These are phyloP conservation scores for Corylus heterophylla DNA, from an alignment of 306 rosid species.

Conservation along the genomic window DNA sequence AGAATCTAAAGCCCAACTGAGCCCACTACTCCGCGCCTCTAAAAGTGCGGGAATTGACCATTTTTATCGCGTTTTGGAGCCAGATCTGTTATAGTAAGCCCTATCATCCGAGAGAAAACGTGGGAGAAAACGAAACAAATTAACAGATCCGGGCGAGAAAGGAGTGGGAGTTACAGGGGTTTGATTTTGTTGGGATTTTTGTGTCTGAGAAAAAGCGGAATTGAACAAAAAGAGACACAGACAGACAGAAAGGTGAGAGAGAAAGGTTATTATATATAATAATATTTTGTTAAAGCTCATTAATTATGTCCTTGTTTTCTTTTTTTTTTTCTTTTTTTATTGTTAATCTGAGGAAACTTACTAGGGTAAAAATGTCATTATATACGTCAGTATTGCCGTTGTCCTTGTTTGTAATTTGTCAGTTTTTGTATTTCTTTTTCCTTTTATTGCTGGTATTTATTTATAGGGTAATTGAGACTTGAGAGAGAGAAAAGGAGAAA, in stretches of 20 bases:
- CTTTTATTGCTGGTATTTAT: background rate
- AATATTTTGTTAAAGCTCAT: background rate
- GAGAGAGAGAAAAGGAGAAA: background rate
- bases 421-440: background rate
- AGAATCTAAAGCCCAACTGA: background rate
- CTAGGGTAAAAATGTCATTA: too few species aligned
- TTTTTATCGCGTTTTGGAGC: constrained; percentile 1
- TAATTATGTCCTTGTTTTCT: background rate
- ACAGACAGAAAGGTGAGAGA: background rate
- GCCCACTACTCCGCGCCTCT: background rate
- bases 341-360: too few species aligned
- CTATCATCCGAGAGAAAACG: background rate
- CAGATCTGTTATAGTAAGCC: constrained; percentile 14
- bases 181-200: background rate
- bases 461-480: background rate
- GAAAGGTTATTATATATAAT: background rate
- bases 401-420: background rate
- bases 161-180: background rate
- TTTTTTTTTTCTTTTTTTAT: too few species aligned
- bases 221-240: background rate
- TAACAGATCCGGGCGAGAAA: background rate
- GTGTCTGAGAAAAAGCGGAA: background rate
- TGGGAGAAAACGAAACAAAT: background rate
- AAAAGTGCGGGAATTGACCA: constrained; percentile 7
- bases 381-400: too few species aligned